Evolutionary conservation across 2,329 filamentous ascomycete genomes (phyloP).

Genomic region (Alternaria triticina): DNA sequence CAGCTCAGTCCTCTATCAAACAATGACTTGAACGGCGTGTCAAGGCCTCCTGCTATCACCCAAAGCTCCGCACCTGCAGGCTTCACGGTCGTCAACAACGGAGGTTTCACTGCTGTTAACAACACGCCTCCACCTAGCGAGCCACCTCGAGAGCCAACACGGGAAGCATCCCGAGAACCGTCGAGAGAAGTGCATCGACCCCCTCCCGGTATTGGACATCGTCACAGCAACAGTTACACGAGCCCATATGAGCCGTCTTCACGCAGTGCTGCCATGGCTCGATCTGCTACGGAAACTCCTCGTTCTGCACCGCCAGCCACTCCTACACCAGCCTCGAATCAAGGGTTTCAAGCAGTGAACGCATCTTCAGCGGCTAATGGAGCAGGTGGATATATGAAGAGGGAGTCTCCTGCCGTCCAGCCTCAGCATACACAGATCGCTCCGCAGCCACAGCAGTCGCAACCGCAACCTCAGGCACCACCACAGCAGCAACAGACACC

Average conservation of each 20-base stretch:
- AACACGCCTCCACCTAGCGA: constrained; percentile 21
- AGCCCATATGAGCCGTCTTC: constrained; percentile 40
- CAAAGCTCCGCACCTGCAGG: constrained; percentile 18
- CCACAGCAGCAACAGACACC: constrained; percentile 14
- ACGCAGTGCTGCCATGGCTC: constrained; percentile 13
- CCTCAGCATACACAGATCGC: constrained; percentile 26
- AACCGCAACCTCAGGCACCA: constrained; percentile 7
- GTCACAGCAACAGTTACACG: constrained; percentile 32
- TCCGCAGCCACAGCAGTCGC: constrained; percentile 23
- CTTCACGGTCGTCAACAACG: constrained; percentile 35
- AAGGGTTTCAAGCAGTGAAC: constrained; percentile 20
- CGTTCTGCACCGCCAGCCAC: constrained; percentile 21
- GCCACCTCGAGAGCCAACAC: constrained; percentile 15
- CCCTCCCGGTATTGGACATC: constrained; percentile 14
- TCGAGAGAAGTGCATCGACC: constrained; percentile 15
- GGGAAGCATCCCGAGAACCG: constrained; percentile 20
- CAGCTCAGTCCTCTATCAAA: constrained; percentile 38
- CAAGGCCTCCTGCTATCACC: constrained; percentile 18
- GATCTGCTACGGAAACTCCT: constrained; percentile 17
- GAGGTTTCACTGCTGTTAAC: constrained; percentile 35
- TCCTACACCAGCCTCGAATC: constrained; percentile 7
- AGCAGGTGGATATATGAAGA: constrained; percentile 19
- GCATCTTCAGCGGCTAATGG: constrained; percentile 23
- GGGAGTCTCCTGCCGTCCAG: constrained; percentile 30
- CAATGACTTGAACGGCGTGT: constrained; percentile 37